phyloP scores from a whole-genome alignment of 441 rosid species.

The Mallotus japonicus region DNA sequence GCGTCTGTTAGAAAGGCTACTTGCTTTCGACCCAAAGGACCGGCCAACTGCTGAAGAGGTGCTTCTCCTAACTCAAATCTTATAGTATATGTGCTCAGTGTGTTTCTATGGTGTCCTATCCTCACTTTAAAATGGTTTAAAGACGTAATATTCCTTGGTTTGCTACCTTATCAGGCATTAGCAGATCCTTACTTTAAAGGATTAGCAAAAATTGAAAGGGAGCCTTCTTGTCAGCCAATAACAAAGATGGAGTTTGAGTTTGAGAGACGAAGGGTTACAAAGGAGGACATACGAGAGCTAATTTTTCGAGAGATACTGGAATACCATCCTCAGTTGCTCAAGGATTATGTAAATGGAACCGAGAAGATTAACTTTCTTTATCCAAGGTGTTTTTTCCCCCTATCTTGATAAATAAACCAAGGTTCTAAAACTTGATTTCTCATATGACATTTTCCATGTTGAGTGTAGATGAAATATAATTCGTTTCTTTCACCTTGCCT shows the following conservation, averaged over 20 bases:
- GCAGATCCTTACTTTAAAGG: constrained; percentile 95
- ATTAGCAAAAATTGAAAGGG: constrained; percentile 76
- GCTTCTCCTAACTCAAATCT: background rate
- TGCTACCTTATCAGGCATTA: constrained; percentile 49
- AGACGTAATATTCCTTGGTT: too few relatives aligned
- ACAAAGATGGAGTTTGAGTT: constrained; percentile 95
- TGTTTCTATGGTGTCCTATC: background rate
- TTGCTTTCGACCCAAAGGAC: constrained; percentile 94
- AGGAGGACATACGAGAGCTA: constrained; percentile 85
- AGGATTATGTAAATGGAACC: constrained; percentile 77
- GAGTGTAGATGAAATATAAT: background rate
- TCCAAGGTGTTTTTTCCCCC: constrained; percentile 54
- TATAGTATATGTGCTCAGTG: background rate
- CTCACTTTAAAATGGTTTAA: background rate
- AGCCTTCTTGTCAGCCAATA: constrained; percentile 91
- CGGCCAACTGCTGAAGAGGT: constrained; percentile 96
- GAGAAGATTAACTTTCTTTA: constrained; percentile 85
- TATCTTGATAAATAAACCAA: background rate
- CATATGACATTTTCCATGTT: background rate
- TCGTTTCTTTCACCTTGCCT: background rate
- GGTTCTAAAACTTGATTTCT: background rate
- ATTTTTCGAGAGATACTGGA: constrained; percentile 87
- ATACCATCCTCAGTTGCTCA: constrained; percentile 89
- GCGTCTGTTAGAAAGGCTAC: constrained; percentile 67
- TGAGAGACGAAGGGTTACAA: constrained; percentile 87